Percentiles rank a stretch among this genome's conserved stretches.
phyloP scores from a whole-genome alignment of 2,329 filamentous ascomycete genomes.

The Chaetomium globosum region DNA sequence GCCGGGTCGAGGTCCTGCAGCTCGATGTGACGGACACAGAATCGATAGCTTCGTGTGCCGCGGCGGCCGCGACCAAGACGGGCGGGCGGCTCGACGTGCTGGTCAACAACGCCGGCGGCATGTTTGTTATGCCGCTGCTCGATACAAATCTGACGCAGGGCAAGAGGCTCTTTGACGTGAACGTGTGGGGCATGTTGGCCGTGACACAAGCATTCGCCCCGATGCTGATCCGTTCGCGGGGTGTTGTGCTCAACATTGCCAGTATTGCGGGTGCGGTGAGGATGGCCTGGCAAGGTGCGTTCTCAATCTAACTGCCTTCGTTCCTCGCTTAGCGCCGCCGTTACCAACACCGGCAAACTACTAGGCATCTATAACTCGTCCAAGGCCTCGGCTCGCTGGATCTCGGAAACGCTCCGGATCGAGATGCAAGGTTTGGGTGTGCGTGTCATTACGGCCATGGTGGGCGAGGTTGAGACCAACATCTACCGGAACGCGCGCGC shows the following conservation, averaged over 20 bases:
- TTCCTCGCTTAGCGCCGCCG: slow-evolving; percentile 26
- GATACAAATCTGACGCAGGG: slow-evolving; percentile 42
- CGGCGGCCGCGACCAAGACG: slow-evolving; percentile 34
- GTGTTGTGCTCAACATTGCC: slow-evolving; percentile 36
- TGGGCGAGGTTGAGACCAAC: slow-evolving; percentile 23
- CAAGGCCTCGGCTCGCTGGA: too few relatives aligned
- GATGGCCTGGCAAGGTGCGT: slow-evolving; percentile 1
- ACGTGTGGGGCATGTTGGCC: slow-evolving; percentile 45
- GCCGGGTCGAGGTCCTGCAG: slow-evolving; percentile 37
- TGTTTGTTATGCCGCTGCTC: slow-evolving; percentile 42
- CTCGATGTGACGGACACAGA: slow-evolving; percentile 38
- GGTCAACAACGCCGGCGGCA: slow-evolving; percentile 43
- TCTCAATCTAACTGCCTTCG: background rate
- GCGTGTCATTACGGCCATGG: slow-evolving; percentile 33
- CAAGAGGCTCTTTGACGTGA: slow-evolving; percentile 46
- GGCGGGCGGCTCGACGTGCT: slow-evolving; percentile 39
- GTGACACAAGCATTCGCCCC: slow-evolving; percentile 45
- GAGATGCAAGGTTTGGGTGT: slow-evolving; percentile 34
- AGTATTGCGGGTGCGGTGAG: too few relatives aligned
- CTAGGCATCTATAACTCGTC: too few relatives aligned
- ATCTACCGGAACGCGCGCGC: background rate
- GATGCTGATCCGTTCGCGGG: slow-evolving; percentile 37
- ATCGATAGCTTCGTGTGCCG: slow-evolving; percentile 35
- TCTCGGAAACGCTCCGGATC: slow-evolving; percentile 30
- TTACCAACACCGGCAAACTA: background rate